These are phyloP conservation scores for Neurospora sp. DNA, from an alignment of 495 filamentous ascomycete species.

Conservation along the genomic window DNA sequence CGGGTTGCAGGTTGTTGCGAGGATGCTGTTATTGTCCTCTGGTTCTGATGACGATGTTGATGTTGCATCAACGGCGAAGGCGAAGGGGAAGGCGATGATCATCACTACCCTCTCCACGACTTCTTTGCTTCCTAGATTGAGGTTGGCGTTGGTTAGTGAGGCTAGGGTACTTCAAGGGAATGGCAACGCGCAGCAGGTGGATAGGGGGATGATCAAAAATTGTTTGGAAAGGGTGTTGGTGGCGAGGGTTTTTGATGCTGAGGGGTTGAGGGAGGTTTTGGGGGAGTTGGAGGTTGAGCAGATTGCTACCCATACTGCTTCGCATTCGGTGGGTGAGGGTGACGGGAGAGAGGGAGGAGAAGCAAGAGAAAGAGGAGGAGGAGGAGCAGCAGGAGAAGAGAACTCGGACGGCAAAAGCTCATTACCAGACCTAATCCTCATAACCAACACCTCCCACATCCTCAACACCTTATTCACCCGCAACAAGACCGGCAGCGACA, in stretches of 20 bases:
- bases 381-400: too few species aligned
- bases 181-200: not conserved
- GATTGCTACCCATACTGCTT: too few species aligned
- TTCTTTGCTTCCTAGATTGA: conserved; percentile 23
- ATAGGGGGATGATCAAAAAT: conserved; percentile 10
- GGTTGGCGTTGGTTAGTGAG: conserved; percentile 21
- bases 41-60: too few species aligned
- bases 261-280: conserved; percentile 47
- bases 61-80: too few species aligned
- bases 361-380: too few species aligned
- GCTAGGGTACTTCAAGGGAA: conserved; percentile 5
- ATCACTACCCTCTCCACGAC: conserved; percentile 25
- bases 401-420: too few species aligned
- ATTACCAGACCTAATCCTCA: conserved; percentile 28
- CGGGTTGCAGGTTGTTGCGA: conserved; percentile 2
- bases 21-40: not conserved
- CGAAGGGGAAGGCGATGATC: conserved; percentile 13
- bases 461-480: conserved; percentile 28
- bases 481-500: conserved; percentile 19
- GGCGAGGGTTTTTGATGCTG: conserved; percentile 48
- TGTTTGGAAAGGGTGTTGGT: conserved; percentile 43
- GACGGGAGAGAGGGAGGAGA: too few species aligned
- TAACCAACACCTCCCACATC: conserved; percentile 31
- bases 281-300: conserved; percentile 24
- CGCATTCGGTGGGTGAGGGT: too few species aligned